Percentiles rank a stretch among this genome's conserved stretches.
Conservation (phyloP, 805 yeast species). For the Spathaspora hagerdaliae region DNA sequence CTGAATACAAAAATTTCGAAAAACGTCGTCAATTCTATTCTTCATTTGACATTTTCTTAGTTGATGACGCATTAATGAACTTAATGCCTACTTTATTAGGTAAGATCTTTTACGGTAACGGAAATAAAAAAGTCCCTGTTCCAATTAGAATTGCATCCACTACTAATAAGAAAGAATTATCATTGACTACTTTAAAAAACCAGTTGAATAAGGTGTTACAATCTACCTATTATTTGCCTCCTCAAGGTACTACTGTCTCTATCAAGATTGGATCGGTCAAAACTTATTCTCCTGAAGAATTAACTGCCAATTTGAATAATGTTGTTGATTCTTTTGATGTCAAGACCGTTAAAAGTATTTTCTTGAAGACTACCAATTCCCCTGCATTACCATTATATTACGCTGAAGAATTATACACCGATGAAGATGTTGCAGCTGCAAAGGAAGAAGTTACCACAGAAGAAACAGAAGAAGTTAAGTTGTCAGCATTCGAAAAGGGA, state of each 20-base stretch:
- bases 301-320: constrained; percentile 58
- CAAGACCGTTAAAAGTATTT: constrained; percentile 51
- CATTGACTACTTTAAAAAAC: constrained; percentile 46
- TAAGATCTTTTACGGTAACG: constrained; percentile 60
- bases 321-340: constrained; percentile 47
- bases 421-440: constrained; percentile 41
- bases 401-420: constrained; percentile 51
- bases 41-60: constrained; percentile 72
- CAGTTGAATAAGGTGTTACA: constrained; percentile 56
- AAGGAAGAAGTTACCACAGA: constrained; percentile 8
- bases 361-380: constrained; percentile 63
- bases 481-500: constrained; percentile 67
- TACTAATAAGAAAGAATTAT: constrained; percentile 38
- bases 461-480: constrained; percentile 33
- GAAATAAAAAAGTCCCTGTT: constrained; percentile 53
- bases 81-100: constrained; percentile 82
- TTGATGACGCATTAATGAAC: constrained; percentile 79
- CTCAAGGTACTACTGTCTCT: constrained; percentile 67
- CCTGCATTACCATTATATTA: constrained; percentile 84
- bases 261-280: constrained; percentile 61
- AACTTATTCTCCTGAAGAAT: constrained; percentile 33
- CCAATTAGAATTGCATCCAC: constrained; percentile 23
- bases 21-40: constrained; percentile 70
- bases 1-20: constrained; percentile 84
- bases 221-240: constrained; percentile 60